These are phyloP conservation scores for Lactarius quietus DNA, from an alignment of 768 basidiomycete genomes.

Conservation along the genomic window DNA sequence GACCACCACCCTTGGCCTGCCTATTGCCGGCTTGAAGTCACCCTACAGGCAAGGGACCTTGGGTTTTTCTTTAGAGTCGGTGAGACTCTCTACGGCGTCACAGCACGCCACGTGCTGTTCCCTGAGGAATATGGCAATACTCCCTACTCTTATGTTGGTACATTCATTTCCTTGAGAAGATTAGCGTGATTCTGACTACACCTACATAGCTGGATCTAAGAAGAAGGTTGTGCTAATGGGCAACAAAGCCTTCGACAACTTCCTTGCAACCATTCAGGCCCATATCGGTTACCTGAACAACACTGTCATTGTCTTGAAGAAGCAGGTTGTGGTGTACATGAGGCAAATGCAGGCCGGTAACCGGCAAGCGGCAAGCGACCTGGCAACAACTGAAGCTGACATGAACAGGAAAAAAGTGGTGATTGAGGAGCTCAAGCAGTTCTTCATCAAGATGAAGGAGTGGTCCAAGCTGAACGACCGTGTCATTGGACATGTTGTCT, in stretches of 20 bases:
- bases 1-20: background rate
- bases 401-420: no score
- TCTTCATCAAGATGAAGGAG: background rate
- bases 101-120: background rate
- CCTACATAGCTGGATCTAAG: background rate
- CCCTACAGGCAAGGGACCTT: background rate
- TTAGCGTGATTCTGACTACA: background rate
- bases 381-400: no score
- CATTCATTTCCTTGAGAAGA: background rate
- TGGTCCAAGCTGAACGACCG: background rate
- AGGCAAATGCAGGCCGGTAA: no score
- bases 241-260: background rate
- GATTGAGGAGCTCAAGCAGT: background rate
- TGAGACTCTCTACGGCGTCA: background rate
- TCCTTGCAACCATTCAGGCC: background rate
- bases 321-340: no score
- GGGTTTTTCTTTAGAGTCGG: background rate
- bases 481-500: constrained; percentile 1
- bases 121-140: background rate
- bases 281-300: background rate
- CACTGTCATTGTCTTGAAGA: no score
- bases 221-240: background rate
- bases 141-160: background rate
- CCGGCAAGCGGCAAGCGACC: no score
- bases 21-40: background rate